These are phyloP conservation scores for Aspergillus steynii DNA, from an alignment of 495 filamentous ascomycete species.

Conservation along the genomic window DNA sequence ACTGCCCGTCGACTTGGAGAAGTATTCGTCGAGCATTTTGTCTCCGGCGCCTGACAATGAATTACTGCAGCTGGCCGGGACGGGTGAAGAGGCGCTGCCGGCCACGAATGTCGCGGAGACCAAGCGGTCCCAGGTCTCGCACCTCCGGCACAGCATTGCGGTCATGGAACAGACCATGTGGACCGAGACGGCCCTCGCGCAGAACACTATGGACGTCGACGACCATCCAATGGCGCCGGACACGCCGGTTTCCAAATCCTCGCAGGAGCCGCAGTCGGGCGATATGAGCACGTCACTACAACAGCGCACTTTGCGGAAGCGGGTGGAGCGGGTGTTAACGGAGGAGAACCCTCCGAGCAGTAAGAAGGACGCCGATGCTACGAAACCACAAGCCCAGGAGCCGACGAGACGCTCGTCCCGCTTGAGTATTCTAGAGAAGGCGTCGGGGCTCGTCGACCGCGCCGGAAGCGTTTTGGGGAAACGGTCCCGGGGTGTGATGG, in stretches of 20 bases:
- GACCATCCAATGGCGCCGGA: constrained; percentile 39
- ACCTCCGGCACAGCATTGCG: constrained; percentile 45
- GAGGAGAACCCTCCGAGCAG: constrained; percentile 40
- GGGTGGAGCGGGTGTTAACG: constrained; percentile 48
- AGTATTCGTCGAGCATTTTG: constrained; percentile 10
- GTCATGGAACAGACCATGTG: constrained; percentile 45
- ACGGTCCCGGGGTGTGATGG: constrained; percentile 46
- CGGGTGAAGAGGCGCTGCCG: constrained; percentile 9
- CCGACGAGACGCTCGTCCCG: constrained; percentile 31
- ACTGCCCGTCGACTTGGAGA: constrained; percentile 23
- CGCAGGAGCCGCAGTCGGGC: constrained; percentile 40
- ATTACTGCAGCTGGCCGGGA: constrained; percentile 13
- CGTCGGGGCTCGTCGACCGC: constrained; percentile 44
- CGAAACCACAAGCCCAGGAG: constrained; percentile 7
- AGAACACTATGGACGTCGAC: constrained; percentile 35
- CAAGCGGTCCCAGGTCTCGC: constrained; percentile 37
- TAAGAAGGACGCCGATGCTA: constrained; percentile 11
- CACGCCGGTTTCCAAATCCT: constrained; percentile 44
- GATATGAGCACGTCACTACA: constrained; percentile 38
- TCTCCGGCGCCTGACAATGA: constrained; percentile 27
- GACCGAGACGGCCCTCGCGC: constrained; percentile 34
- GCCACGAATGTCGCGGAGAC: constrained; percentile 33
- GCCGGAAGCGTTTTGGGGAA: constrained; percentile 55
- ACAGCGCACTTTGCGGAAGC: constrained; percentile 46
- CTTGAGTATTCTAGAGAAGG: constrained; percentile 43